A percentile compares a stretch with the other conserved stretches of the same genome.
phyloP scores from a whole-genome alignment of 2,329 filamentous ascomycete species.

The Paraphoma sp. region DNA sequence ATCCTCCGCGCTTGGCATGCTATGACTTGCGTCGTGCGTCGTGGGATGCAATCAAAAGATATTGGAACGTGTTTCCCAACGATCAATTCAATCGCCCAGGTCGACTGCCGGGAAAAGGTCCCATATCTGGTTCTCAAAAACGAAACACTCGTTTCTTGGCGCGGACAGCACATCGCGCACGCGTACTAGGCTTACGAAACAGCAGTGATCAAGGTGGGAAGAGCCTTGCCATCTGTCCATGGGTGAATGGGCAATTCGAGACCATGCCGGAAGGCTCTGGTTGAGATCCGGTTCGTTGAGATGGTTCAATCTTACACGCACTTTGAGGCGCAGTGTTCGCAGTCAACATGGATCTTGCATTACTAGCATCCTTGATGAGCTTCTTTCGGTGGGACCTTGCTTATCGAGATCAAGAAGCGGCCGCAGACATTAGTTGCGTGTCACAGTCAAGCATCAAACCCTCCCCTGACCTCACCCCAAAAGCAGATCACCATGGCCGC shows the following conservation, averaged over 20 bases:
- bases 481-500: constrained; percentile 3
- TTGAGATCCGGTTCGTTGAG: too few species aligned
- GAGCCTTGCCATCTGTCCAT: too few species aligned
- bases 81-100: not conserved
- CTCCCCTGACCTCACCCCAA: constrained; percentile 3
- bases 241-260: too few species aligned
- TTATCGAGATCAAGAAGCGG: constrained; percentile 22
- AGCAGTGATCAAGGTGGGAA: not conserved
- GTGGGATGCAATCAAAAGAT: constrained; percentile 5
- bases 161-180: constrained; percentile 4
- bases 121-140: not conserved
- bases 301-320: too few species aligned
- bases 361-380: not conserved
- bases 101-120: not conserved
- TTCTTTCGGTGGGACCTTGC: constrained; percentile 7
- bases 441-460: not conserved
- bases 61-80: not conserved
- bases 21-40: constrained; percentile 4
- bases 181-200: not conserved
- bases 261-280: too few species aligned
- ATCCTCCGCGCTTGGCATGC: constrained; percentile 32
- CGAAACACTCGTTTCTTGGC: constrained; percentile 7
- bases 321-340: too few species aligned
- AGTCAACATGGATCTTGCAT: too few species aligned
- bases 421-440: constrained; percentile 3